phyloP scores from a whole-genome alignment of 768 basidiomycete species.

The Mycena amicta region DNA sequence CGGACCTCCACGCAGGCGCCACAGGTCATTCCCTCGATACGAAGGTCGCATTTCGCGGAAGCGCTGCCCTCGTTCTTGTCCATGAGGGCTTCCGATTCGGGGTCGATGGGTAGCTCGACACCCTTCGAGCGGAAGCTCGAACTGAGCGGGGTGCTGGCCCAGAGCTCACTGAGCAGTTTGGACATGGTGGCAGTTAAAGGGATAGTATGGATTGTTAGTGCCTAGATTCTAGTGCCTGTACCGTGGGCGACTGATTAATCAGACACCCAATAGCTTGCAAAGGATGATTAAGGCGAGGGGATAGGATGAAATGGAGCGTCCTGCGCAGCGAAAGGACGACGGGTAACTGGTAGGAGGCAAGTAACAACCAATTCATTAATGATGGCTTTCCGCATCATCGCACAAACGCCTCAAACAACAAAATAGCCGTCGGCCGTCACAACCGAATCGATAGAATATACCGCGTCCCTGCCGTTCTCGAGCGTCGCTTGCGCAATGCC shows the following conservation, averaged over 20 bases:
- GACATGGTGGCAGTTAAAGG: constrained; percentile 18
- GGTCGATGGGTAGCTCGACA: constrained; percentile 21
- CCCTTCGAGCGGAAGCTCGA: constrained; percentile 21
- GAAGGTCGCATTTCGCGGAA: constrained; percentile 68
- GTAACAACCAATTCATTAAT: too few species aligned
- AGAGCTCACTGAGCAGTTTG: constrained; percentile 21
- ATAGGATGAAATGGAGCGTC: background rate
- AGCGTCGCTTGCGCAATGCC: constrained; percentile 60
- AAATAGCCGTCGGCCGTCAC: constrained; percentile 58
- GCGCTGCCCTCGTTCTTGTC: constrained; percentile 12
- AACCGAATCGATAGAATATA: constrained; percentile 58
- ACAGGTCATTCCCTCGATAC: constrained; percentile 91
- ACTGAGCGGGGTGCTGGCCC: constrained; percentile 22
- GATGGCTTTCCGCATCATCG: background rate
- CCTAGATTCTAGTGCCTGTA: background rate
- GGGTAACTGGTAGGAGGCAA: constrained; percentile 15
- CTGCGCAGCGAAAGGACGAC: constrained; percentile 3
- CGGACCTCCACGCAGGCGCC: constrained; percentile 83
- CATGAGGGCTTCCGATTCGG: constrained; percentile 15
- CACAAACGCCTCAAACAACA: constrained; percentile 37
- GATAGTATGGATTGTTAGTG: constrained; percentile 3
- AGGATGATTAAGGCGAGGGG: too few species aligned
- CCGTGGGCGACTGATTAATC: background rate
- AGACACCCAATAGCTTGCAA: background rate
- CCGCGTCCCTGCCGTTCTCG: constrained; percentile 40